A percentile compares a stretch with the other conserved stretches of the same genome.
phyloP scores from a whole-genome alignment of 108 stramenopile genomes.

The Thalassiosira profunda region DNA sequence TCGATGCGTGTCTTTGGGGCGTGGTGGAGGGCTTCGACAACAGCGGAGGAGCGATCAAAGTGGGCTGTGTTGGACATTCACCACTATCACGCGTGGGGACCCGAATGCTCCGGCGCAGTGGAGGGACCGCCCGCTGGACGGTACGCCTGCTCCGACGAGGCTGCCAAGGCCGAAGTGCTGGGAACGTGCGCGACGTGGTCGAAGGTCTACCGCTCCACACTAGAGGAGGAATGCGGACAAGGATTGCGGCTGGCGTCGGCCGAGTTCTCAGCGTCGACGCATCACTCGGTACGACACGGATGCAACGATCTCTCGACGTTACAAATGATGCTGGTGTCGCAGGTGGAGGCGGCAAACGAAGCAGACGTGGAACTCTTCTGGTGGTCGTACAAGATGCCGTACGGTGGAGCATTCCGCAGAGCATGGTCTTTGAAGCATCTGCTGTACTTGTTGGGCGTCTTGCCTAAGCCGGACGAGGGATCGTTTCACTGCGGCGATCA shows the following conservation, averaged over 20 bases:
- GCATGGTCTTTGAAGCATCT: conserved; percentile 83
- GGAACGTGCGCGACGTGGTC: conserved; percentile 60
- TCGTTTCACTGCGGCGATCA: conserved; percentile 53
- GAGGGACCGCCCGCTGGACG: conserved; percentile 61
- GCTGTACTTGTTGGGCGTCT: conserved; percentile 61
- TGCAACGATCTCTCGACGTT: conserved; percentile 71
- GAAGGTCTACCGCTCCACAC: conserved; percentile 45
- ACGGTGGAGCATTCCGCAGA: conserved; percentile 73
- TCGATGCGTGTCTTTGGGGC: conserved; percentile 47
- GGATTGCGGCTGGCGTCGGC: conserved; percentile 64
- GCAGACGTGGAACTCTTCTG: conserved; percentile 77
- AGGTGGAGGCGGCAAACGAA: conserved; percentile 47
- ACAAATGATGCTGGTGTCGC: conserved; percentile 49
- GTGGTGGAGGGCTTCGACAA: conserved; percentile 71
- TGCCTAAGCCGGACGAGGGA: conserved; percentile 58
- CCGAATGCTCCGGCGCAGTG: conserved; percentile 60
- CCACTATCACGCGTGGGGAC: conserved; percentile 81
- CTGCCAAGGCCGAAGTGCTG: conserved; percentile 30
- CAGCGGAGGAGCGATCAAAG: conserved; percentile 53
- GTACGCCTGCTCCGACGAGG: conserved; percentile 59
- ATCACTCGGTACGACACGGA: conserved; percentile 68
- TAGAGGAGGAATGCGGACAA: conserved; percentile 55
- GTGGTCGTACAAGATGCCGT: conserved; percentile 83
- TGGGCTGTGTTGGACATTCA: conserved; percentile 84
- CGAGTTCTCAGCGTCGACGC: conserved; percentile 78